Evolutionary conservation across 805 yeast genomes (phyloP), one percentile per base, ranked within the genome.

Genomic region (Wilhelminamyces savonicus): DNA sequence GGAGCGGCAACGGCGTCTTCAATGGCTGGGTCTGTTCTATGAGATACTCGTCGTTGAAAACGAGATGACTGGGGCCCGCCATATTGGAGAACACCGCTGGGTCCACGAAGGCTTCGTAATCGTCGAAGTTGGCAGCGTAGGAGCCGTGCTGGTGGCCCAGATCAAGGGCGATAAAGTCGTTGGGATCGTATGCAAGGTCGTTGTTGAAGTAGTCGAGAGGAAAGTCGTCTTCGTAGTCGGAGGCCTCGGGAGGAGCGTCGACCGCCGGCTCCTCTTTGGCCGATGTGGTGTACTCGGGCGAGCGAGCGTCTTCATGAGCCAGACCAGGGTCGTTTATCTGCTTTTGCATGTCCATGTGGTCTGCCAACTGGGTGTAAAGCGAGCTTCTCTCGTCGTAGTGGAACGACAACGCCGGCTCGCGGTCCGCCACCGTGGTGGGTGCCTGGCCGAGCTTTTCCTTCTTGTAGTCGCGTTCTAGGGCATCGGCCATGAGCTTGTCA

Each of bases 401-500:
- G 57, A 90, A 85, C 2, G 88, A 78, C 23, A 77, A 51, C 0
- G 97, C 84, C 0, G 97, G 95, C 43, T 86, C 95, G 23, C 69
- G 55, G 6, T 65, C 62, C 2, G 96, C 76, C 13, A 64, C 66
- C 1, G 97, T 84, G 1, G 96, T 80, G 2, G 92, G 71, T 5
- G 60, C 60, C 39, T 78, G 85, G 28, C 65, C 62, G 12, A 66
- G 44, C 30, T 62, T 52, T 50, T 88, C 96, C 43, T 82, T 78
- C 56, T 85, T 87, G 49, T 88, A 58, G 52, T 92, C 97, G 44
- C 97, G 69, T 52, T 88, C 97, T 26, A 92, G 59, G 1, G 97
- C 97, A 56, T 92, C 97, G 3, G 86, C 77, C 71, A 92, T 88
- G 25, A 90, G 63, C 50, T 82, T 78, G 50, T 88, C 95, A 56